phyloP scores from a whole-genome alignment of 176 grass and related monocot species.

The Avena insularis region DNA sequence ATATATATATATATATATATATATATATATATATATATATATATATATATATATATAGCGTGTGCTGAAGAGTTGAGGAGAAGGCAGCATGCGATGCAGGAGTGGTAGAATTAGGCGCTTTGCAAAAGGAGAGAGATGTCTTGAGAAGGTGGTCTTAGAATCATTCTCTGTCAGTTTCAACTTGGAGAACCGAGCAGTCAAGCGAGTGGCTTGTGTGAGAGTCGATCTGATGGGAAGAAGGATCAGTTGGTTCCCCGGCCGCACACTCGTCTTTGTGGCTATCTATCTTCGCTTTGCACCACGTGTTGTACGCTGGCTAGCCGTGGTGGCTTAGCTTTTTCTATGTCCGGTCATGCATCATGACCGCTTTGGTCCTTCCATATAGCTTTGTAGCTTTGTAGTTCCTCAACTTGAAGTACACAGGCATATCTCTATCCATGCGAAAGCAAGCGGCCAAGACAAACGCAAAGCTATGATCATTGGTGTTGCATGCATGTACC shows the following conservation, averaged over 20 bases:
- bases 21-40: no score
- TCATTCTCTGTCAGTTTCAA: background rate
- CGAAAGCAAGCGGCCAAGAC: background rate
- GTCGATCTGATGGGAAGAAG: no score
- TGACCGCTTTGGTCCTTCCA: background rate
- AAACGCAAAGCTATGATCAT: conserved; percentile 1
- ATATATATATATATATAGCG: background rate
- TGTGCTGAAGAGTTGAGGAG: background rate
- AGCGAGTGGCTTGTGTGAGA: no score
- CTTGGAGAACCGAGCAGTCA: conserved; percentile 6
- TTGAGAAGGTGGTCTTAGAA: background rate
- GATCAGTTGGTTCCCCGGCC: background rate
- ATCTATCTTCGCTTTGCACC: background rate
- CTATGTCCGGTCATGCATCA: conserved; percentile 5
- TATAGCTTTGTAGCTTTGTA: background rate
- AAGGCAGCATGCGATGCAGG: background rate
- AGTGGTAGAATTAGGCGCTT: background rate
- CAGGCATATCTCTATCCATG: background rate
- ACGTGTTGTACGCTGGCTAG: background rate
- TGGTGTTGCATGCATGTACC: background rate
- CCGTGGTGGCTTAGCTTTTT: background rate
- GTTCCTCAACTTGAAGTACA: background rate
- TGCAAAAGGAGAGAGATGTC: background rate
- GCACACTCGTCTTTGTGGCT: background rate
- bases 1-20: no score